Evolutionary conservation across 352 stramenopile genomes (phyloP).

Genomic region (Phytophthora cryptogea): DNA sequence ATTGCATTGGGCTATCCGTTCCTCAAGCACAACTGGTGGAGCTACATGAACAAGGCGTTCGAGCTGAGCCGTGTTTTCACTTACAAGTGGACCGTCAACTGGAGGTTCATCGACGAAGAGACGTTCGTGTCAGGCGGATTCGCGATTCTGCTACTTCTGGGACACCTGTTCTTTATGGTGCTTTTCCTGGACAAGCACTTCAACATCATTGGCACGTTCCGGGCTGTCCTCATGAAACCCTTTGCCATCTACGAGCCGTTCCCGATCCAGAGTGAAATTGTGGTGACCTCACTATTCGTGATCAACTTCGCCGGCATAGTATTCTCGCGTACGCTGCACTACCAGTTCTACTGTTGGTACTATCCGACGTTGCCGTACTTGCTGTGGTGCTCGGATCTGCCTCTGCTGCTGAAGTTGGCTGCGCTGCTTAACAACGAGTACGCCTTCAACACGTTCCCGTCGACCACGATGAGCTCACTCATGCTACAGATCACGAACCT

Average conservation of each 20-base stretch:
- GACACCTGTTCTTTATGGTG: constrained; percentile 75
- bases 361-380: constrained; percentile 96
- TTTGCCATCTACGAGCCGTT: constrained; percentile 78
- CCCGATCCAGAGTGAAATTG: constrained; percentile 80
- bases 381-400: constrained; percentile 90
- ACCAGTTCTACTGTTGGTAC: constrained; percentile 98
- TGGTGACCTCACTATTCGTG: constrained; percentile 87
- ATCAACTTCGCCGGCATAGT: constrained; percentile 97
- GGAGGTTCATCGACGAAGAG: constrained; percentile 89
- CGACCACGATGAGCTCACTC: constrained; percentile 89
- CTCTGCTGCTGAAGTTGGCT: constrained; percentile 84
- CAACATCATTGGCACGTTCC: constrained; percentile 75
- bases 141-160: constrained; percentile 55
- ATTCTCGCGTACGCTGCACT: constrained; percentile 97
- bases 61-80: constrained; percentile 98
- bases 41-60: constrained; percentile 97
- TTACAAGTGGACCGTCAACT: constrained; percentile 99
- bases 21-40: constrained; percentile 93
- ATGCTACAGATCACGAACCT: constrained; percentile 93
- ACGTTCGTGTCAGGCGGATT: constrained; percentile 75
- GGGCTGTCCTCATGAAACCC: constrained; percentile 70
- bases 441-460: constrained; percentile 97
- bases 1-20: constrained; percentile 95
- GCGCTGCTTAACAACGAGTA: constrained; percentile 84
- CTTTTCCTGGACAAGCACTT: constrained; percentile 87